A percentile compares a stretch with the other conserved stretches of the same genome.
phyloP scores from a whole-genome alignment of 805 yeast species.

The Blastobotrys terrestris region DNA sequence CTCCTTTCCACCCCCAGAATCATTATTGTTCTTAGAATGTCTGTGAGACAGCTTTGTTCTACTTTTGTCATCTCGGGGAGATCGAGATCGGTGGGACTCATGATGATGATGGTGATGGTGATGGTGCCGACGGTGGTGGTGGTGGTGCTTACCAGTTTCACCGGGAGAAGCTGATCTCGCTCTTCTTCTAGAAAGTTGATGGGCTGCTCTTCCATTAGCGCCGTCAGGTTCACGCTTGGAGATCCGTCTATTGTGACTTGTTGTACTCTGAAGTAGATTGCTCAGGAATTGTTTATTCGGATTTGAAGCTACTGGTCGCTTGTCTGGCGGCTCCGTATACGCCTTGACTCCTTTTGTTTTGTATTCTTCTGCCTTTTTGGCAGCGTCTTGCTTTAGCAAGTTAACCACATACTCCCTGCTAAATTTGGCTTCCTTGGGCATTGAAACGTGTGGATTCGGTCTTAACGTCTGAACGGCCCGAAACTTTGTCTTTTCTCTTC shows the following conservation, averaged over 20 bases:
- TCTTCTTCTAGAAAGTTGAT: too few relatives aligned
- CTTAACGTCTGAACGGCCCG: too few relatives aligned
- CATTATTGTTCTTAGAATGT: too few relatives aligned
- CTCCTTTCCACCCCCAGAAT: background rate
- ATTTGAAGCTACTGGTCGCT: slow-evolving; percentile 4
- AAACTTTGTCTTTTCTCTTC: too few relatives aligned
- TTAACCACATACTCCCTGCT: slow-evolving; percentile 8
- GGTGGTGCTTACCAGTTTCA: background rate
- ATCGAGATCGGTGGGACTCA: too few relatives aligned
- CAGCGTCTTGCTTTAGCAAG: slow-evolving; percentile 13
- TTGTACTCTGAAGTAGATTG: slow-evolving; percentile 1
- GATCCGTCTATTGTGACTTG: slow-evolving; percentile 5
- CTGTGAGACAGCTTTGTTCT: too few relatives aligned
- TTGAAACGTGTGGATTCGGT: too few relatives aligned
- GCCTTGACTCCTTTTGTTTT: slow-evolving; percentile 2
- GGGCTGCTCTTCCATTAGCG: too few relatives aligned
- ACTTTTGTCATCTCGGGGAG: too few relatives aligned
- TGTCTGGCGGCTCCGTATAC: background rate
- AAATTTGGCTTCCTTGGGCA: background rate
- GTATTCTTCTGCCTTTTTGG: background rate
- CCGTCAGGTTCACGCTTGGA: too few relatives aligned
- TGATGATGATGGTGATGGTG: too few relatives aligned
- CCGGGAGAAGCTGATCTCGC: background rate
- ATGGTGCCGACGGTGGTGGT: background rate
- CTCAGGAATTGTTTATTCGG: slow-evolving; percentile 10